Evolutionary conservation across 73 alveolate genomes (phyloP), one percentile per base, ranked within the genome.

Genomic region (Paramecium tetraurelia): DNA sequence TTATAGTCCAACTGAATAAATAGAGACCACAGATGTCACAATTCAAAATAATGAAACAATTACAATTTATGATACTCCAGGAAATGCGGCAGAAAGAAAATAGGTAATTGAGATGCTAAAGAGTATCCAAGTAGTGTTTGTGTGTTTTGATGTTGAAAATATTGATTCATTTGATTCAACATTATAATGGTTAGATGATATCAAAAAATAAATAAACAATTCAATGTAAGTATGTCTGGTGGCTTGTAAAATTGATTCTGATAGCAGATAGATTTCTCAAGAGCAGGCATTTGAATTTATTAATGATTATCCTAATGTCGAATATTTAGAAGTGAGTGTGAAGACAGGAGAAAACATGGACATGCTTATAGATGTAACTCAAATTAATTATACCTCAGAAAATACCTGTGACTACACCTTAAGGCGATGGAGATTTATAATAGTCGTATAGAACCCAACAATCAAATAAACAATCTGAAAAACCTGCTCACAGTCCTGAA

Each of bases 101-200:
- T 22, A 76, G 12, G 43, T 80, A 8, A 48, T 80, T 22, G 72
- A 80, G 27, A 46, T 43, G 18, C 11, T 80, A 44, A 80, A 80
- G 57, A 20, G 43, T 11, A 63, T 80, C 7, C 14, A 80, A 7
- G 14, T 20, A 21, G 72, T 80, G 10, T 44, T 80, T 48, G 75
- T 80, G 21, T 44, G 90, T 46, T 80, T 80, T 80, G 75, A 48
- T 80, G 76, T 46, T 22, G 72, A 33, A 41, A 48, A 80, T 44
- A 41, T 43, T 4, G 90, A 80, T 80, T 80, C 90, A 80, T 80
- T 76, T 44, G 90, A 80, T 80, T 43, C 70, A 31, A 21, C 76
- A 80, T 31, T 48, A 24, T 46, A 41, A 43, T 80, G 40, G 72
- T 22, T 80, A 12, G 70, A 80, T 43, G 72, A 80, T 18, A 80